These are phyloP conservation scores for Macaranga tanarius DNA, from an alignment of 441 rosid genomes.

Conservation along the genomic window DNA sequence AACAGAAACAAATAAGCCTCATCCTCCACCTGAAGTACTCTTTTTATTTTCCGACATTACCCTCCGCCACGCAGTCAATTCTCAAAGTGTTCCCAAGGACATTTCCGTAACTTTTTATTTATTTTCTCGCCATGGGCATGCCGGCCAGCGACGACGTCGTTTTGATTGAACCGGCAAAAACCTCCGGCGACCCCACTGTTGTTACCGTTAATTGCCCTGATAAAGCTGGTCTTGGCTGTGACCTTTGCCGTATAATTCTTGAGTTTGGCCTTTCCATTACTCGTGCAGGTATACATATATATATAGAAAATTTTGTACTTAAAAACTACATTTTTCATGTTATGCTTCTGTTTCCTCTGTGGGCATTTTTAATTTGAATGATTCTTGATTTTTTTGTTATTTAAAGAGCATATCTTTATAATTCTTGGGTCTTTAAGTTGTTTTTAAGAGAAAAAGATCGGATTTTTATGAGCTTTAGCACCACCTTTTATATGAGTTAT, in stretches of 20 bases:
- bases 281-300: slow-evolving; percentile 50
- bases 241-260: slow-evolving; percentile 66
- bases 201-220: slow-evolving; percentile 84
- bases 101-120: neutral
- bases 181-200: slow-evolving; percentile 50
- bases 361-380: neutral
- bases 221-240: slow-evolving; percentile 72
- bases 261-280: slow-evolving; percentile 74
- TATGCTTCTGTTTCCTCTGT: neutral
- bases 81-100: neutral
- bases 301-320: neutral
- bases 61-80: neutral
- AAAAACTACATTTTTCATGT: no score
- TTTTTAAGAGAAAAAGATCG: neutral
- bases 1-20: no score
- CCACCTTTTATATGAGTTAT: neutral
- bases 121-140: slow-evolving; percentile 40
- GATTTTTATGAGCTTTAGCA: neutral
- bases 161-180: slow-evolving; percentile 49
- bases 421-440: neutral
- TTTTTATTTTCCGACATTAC: neutral
- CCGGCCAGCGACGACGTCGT: slow-evolving; percentile 53
- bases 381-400: neutral
- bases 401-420: neutral
- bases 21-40: neutral